These are phyloP conservation scores for Phytomonas sp. DNA, from an alignment of 208 protist species.

Conservation along the genomic window DNA sequence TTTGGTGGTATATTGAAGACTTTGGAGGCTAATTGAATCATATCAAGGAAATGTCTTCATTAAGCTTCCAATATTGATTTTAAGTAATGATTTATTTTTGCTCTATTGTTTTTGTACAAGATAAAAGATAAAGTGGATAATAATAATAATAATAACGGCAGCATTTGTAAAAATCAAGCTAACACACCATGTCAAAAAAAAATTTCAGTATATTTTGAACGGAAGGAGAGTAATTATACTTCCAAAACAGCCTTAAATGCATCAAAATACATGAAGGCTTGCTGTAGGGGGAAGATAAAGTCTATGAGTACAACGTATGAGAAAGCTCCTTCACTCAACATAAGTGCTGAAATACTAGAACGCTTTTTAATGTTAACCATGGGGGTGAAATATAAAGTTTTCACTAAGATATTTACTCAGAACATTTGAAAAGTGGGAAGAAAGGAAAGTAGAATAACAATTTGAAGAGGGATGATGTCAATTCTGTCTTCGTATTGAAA, in stretches of 20 bases:
- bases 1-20: background rate
- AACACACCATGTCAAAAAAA: background rate
- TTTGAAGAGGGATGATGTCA: too few species aligned
- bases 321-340: too few species aligned
- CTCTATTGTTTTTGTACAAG: background rate
- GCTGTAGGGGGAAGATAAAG: background rate
- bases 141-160: background rate
- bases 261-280: background rate
- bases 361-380: too few species aligned
- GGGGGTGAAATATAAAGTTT: background rate
- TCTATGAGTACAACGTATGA: background rate
- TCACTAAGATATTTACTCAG: background rate
- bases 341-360: too few species aligned
- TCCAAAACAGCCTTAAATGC: background rate
- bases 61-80: background rate
- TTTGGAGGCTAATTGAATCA: background rate
- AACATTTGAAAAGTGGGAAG: background rate
- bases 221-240: background rate
- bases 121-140: constrained; percentile 2
- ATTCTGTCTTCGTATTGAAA: too few species aligned
- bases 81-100: constrained; percentile 1
- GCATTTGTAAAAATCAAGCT: background rate
- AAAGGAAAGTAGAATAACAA: background rate
- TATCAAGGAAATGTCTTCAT: background rate
- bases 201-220: background rate